A percentile compares a stretch with the other conserved stretches of the same genome.
These are phyloP conservation scores for Eimeria sp. DNA, from an alignment of 169 alveolate genomes.

Conservation along the genomic window DNA sequence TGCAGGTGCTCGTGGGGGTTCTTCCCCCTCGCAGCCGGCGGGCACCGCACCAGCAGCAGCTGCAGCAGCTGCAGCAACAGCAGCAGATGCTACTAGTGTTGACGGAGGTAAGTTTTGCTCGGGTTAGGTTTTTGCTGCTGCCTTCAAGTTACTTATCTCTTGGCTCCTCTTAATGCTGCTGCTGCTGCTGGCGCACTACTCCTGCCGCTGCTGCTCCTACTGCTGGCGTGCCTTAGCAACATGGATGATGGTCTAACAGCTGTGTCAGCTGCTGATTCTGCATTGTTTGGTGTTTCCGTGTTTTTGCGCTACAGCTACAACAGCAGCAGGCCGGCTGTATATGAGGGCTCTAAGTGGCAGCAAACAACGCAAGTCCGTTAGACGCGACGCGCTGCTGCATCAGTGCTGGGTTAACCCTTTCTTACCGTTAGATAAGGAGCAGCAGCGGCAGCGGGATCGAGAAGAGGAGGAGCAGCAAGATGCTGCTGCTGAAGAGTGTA, in stretches of 20 bases:
- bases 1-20: constrained; percentile 63
- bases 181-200: constrained; percentile 2
- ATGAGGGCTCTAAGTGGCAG: constrained; percentile 64
- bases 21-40: constrained; percentile 67
- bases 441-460: constrained; percentile 62
- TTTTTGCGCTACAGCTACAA: constrained; percentile 22
- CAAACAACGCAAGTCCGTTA: constrained; percentile 43
- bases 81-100: constrained; percentile 12
- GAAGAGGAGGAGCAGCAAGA: constrained; percentile 35
- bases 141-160: neutral
- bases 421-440: constrained; percentile 46
- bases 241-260: neutral
- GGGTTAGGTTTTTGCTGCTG: neutral
- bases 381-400: constrained; percentile 71
- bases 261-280: constrained; percentile 4
- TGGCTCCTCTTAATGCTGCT: neutral
- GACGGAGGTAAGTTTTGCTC: constrained; percentile 38
- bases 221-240: neutral
- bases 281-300: neutral
- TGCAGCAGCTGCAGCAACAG: constrained; percentile 65
- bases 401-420: constrained; percentile 57
- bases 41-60: constrained; percentile 64
- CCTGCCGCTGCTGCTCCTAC: constrained; percentile 28
- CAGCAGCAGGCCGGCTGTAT: constrained; percentile 71
- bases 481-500: constrained; percentile 60